Evolutionary conservation across 305 asterid species (phyloP).

Genomic region (Solanum aculeatissimum): DNA sequence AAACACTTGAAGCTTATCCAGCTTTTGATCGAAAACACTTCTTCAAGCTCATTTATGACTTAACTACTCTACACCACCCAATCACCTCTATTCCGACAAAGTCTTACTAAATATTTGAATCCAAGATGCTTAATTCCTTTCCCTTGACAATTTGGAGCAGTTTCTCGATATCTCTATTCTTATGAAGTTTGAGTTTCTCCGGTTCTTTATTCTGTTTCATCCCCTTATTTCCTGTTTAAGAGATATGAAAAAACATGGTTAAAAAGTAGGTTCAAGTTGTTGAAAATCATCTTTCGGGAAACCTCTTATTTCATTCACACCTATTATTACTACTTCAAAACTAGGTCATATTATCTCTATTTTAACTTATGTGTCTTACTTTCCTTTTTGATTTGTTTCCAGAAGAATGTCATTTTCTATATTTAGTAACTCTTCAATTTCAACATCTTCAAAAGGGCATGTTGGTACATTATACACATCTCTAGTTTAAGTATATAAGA

Average conservation of each 20-base stretch:
- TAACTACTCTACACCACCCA: background rate
- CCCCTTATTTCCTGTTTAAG: background rate
- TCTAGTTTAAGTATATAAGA: background rate
- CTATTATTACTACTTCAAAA: background rate
- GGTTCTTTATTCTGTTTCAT: background rate
- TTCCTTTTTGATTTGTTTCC: background rate
- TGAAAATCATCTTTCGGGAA: background rate
- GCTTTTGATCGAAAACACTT: background rate
- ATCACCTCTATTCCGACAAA: background rate
- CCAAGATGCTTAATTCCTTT: no score
- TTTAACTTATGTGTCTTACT: background rate
- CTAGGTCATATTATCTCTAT: background rate
- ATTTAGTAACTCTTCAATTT: background rate
- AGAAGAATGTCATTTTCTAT: background rate
- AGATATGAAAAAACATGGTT: background rate
- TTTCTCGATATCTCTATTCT: background rate
- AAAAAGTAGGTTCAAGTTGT: background rate
- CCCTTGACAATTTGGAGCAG: background rate
- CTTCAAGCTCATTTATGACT: background rate
- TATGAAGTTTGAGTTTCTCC: background rate
- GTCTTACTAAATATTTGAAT: background rate
- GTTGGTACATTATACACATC: background rate
- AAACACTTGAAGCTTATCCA: background rate
- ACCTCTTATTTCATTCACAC: background rate
- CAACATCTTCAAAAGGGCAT: background rate